Conservation (phyloP, 805 yeast species). For the Schwanniomyces yamadae region DNA sequence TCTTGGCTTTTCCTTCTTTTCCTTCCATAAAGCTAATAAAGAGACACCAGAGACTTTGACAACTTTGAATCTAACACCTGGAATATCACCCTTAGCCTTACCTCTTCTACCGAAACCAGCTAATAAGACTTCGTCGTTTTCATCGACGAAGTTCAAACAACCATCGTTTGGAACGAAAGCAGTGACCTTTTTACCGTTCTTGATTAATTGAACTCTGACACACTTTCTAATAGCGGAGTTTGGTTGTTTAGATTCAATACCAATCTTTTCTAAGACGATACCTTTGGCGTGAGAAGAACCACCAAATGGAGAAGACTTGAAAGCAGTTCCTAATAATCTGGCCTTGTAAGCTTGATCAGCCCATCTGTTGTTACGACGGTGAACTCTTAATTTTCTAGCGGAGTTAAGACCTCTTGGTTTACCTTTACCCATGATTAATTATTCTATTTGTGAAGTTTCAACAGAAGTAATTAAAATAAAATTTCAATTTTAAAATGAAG, state of each 20-base stretch:
- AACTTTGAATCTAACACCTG: conserved; percentile 99
- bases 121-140: conserved; percentile 98
- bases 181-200: conserved; percentile 99
- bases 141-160: conserved; percentile 99
- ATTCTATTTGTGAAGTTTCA: conserved; percentile 8
- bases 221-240: conserved; percentile 99
- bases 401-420: conserved; percentile 99
- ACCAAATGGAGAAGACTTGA: conserved; percentile 99
- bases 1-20: conserved; percentile 99
- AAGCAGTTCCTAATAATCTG: conserved; percentile 99
- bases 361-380: conserved; percentile 99
- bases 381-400: conserved; percentile 99
- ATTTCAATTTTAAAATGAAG: conserved; percentile 1
- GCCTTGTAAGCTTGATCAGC: conserved; percentile 98
- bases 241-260: conserved; percentile 99
- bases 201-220: conserved; percentile 99
- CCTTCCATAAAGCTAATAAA: conserved; percentile 99
- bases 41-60: conserved; percentile 99
- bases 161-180: conserved; percentile 99
- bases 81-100: conserved; percentile 99
- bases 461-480: conserved; percentile 3
- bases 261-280: conserved; percentile 98
- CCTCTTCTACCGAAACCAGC: conserved; percentile 99
- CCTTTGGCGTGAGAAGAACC: conserved; percentile 99
- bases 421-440: conserved; percentile 92